Evolutionary conservation across 306 rosid genomes (phyloP).

Genomic region (Vicia sativa): DNA sequence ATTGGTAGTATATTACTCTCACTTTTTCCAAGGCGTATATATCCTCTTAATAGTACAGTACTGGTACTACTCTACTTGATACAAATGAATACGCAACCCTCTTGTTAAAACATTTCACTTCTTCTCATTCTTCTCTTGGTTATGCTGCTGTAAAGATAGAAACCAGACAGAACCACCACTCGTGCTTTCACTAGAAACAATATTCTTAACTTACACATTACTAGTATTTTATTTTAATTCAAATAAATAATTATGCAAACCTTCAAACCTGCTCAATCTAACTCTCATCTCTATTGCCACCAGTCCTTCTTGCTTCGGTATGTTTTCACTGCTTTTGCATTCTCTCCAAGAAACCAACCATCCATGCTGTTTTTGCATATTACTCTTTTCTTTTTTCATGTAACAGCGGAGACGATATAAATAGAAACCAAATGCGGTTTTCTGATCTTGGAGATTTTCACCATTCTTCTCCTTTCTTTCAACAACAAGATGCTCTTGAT

Average conservation of each 20-base stretch:
- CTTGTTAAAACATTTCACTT: slow-evolving; percentile 54
- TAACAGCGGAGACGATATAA: slow-evolving; percentile 69
- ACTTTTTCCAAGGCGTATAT: too few species aligned
- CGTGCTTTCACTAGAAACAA: neutral
- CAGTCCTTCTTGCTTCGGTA: slow-evolving; percentile 67
- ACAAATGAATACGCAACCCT: slow-evolving; percentile 39
- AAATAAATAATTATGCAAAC: slow-evolving; percentile 58
- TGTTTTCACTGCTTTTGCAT: neutral
- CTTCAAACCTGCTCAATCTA: slow-evolving; percentile 59
- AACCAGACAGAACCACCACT: neutral
- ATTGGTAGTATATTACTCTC: too few species aligned
- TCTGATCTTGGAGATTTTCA: slow-evolving; percentile 71
- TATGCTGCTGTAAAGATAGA: slow-evolving; percentile 19
- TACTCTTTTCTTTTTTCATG: slow-evolving; percentile 37
- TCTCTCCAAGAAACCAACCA: neutral
- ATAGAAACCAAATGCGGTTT: slow-evolving; percentile 51
- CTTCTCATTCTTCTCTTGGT: slow-evolving; percentile 22
- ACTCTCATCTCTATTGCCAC: slow-evolving; percentile 58
- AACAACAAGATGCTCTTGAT: slow-evolving; percentile 72
- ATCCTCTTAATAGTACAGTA: slow-evolving; percentile 24
- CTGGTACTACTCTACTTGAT: slow-evolving; percentile 38
- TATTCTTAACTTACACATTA: too few species aligned
- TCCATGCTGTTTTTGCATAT: neutral
- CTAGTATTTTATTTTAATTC: neutral
- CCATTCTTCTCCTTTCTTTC: slow-evolving; percentile 63